Evolutionary conservation across 495 filamentous ascomycete genomes (phyloP), one percentile per base, ranked within the genome.

Genomic region (Hypoxylon cercidicola): DNA sequence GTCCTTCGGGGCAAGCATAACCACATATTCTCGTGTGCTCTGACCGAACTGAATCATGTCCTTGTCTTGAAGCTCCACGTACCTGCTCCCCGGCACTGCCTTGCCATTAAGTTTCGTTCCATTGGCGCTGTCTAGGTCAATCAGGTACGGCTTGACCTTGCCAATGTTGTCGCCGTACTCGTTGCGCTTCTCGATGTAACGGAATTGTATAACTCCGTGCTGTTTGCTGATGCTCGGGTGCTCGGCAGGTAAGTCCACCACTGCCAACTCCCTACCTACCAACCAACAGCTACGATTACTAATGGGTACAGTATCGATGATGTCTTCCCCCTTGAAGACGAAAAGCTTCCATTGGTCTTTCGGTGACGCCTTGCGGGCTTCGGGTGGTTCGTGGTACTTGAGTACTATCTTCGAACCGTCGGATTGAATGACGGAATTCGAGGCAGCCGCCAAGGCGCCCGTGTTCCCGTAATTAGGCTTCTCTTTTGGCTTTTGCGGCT

Each of bases 331-430:
- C 72, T 97, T 97, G 85, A 99, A 99, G 15, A 97, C 85, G 72
- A 96, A 99, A 30, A 99, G 77, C 39, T 91, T 90, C 93, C 93
- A 98, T 32, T 85, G 79, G 64, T 92, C 86, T 45, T 88, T 88
- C 0, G 88, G 68, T 0, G 94, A 85, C 0, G 95, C 91, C 56
- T 96, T 96, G 55, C 95, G 91, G 18, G 93, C 90, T 78, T 98
- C 95, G 16, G 92, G 81, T 4, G 95, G 95, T 76, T 99, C 95
- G 75, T 97, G 88, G 79, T 99, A 98, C 80, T 98, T 98, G 18
- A 99, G 81, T 2, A 92, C 88, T 44, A 96, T 85, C 2, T 81
- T 77, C 28, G 81, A 84, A 20, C 87, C 87, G 69, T 87, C 82
- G n/a, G 87, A 87, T 60, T 85, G 81, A 49, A 84, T 74, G 6